phyloP scores from a whole-genome alignment of 371 early-diverging fungal species.

The Zopfochytrium polystomum region DNA sequence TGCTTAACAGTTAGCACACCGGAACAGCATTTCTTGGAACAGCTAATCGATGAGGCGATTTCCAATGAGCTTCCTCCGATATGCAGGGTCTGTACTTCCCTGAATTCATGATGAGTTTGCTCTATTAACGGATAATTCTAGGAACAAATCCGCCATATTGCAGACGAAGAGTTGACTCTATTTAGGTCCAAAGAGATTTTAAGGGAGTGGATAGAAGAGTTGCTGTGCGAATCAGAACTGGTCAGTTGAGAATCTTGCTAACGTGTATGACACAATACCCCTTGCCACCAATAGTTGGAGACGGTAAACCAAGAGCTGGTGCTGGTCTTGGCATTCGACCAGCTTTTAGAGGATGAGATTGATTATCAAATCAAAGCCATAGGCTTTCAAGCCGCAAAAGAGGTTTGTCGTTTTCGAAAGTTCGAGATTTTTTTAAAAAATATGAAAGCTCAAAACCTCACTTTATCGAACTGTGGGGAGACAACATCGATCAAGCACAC shows the following conservation, averaged over 20 bases:
- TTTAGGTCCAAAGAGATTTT: too few relatives aligned
- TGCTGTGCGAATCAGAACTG: background rate
- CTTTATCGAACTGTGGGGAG: background rate
- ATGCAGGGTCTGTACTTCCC: too few relatives aligned
- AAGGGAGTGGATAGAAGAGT: too few relatives aligned
- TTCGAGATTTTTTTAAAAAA: too few relatives aligned
- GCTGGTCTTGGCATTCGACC: conserved; percentile 3
- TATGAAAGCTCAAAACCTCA: background rate
- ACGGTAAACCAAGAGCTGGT: conserved; percentile 7
- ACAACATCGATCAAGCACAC: background rate
- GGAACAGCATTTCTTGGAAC: conserved; percentile 4
- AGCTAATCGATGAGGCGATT: conserved; percentile 8
- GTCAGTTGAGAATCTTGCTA: background rate
- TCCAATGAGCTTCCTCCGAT: too few relatives aligned
- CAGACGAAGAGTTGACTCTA: too few relatives aligned
- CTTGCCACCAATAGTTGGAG: background rate
- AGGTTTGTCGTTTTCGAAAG: background rate
- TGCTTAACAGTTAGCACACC: background rate
- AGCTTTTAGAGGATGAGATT: conserved; percentile 14
- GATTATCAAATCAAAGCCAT: conserved; percentile 1
- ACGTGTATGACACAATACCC: background rate
- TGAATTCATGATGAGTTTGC: too few relatives aligned
- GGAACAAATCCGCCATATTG: too few relatives aligned
- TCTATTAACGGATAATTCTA: too few relatives aligned
- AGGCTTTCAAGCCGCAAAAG: background rate